A percentile compares a stretch with the other conserved stretches of the same genome.
These are phyloP conservation scores for Castanopsis chinensis DNA, from an alignment of 306 rosid genomes.

Conservation along the genomic window DNA sequence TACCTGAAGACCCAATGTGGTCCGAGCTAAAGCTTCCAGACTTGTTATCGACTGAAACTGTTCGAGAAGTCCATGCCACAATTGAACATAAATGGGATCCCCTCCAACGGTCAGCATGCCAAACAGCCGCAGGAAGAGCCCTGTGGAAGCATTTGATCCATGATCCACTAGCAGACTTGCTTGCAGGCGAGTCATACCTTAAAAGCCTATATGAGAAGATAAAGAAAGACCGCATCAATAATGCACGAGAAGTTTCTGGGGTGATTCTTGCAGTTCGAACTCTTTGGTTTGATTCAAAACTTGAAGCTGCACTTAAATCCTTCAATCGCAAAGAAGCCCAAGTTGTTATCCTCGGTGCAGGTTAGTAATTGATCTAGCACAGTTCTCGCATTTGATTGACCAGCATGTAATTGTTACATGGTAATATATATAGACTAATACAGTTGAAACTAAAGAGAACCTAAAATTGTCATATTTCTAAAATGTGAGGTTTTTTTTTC, in stretches of 20 bases:
- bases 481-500: background rate
- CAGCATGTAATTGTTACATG: background rate
- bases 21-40: slow-evolving; percentile 79
- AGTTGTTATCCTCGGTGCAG: slow-evolving; percentile 95
- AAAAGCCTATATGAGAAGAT: slow-evolving; percentile 85
- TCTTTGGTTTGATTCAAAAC: slow-evolving; percentile 85
- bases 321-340: slow-evolving; percentile 59
- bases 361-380: slow-evolving; percentile 36
- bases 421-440: background rate
- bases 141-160: slow-evolving; percentile 84
- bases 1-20: slow-evolving; percentile 50
- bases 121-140: slow-evolving; percentile 95
- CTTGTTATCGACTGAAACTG: slow-evolving; percentile 46
- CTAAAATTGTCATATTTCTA: background rate
- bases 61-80: slow-evolving; percentile 63
- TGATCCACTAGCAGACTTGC: slow-evolving; percentile 77
- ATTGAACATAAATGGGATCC: slow-evolving; percentile 82
- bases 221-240: slow-evolving; percentile 68
- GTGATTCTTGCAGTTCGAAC: slow-evolving; percentile 91
- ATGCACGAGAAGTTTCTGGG: slow-evolving; percentile 84
- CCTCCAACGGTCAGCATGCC: slow-evolving; percentile 81
- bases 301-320: slow-evolving; percentile 63
- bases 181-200: slow-evolving; percentile 81
- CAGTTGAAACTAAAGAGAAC: background rate
- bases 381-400: slow-evolving; percentile 14